phyloP scores from a whole-genome alignment of 2,329 filamentous ascomycete species.

The Botrytis sinoallii region DNA sequence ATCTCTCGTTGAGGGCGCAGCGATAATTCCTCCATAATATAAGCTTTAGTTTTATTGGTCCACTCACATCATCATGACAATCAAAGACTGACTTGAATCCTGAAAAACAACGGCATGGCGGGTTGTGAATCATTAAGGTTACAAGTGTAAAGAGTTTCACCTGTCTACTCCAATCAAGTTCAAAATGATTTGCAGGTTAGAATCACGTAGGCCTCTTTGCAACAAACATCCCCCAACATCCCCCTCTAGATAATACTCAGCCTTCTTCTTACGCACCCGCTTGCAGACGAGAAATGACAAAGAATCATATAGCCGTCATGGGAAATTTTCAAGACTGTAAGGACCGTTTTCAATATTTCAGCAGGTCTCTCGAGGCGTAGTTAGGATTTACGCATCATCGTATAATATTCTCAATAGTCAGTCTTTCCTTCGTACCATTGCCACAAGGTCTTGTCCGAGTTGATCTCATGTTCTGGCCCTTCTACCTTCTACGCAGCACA shows the following conservation, averaged over 20 bases:
- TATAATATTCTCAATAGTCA: neutral
- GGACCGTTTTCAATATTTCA: slow-evolving; percentile 15
- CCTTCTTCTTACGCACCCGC: slow-evolving; percentile 7
- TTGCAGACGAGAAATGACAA: slow-evolving; percentile 7
- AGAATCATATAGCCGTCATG: neutral
- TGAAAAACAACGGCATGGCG: neutral
- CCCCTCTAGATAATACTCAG: slow-evolving; percentile 1
- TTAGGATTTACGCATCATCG: neutral
- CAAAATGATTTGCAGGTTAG: neutral
- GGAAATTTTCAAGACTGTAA: neutral
- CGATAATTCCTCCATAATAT: neutral
- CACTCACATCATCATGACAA: slow-evolving; percentile 2
- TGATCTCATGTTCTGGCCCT: slow-evolving; percentile 8
- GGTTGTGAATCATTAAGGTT: neutral
- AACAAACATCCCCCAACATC: neutral
- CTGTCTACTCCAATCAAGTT: neutral
- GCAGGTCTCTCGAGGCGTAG: slow-evolving; percentile 16
- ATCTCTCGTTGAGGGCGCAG: slow-evolving; percentile 17
- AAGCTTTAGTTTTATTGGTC: slow-evolving; percentile 5
- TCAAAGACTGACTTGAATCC: neutral
- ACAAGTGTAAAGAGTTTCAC: slow-evolving; percentile 5
- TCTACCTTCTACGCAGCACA: slow-evolving; percentile 7
- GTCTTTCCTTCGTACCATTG: slow-evolving; percentile 4
- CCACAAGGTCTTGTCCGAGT: slow-evolving; percentile 3
- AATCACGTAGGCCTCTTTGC: neutral